Evolutionary conservation across 768 basidiomycete species (phyloP).

Genomic region (Russula abietina): DNA sequence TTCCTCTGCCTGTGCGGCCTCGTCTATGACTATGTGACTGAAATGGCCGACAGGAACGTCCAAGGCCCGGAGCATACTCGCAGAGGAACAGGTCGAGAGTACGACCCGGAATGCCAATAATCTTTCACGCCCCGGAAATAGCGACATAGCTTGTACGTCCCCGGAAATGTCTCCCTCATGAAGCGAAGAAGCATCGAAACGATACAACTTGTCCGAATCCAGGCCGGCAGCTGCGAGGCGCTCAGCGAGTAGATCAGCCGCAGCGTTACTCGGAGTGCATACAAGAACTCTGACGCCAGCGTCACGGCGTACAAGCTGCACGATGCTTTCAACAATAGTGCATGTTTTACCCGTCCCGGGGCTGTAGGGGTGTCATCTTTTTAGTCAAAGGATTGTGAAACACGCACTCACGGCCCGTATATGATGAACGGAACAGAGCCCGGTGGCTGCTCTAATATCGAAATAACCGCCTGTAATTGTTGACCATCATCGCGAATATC

Average conservation of each 20-base stretch:
- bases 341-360: conserved; percentile 40
- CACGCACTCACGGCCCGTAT: conserved; percentile 50
- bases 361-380: conserved; percentile 22
- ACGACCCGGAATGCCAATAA: conserved; percentile 46
- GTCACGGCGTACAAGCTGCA: conserved; percentile 30
- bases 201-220: conserved; percentile 37
- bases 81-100: conserved; percentile 53
- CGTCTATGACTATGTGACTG: conserved; percentile 57
- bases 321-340: conserved; percentile 35
- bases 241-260: conserved; percentile 32
- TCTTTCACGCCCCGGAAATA: conserved; percentile 32
- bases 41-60: conserved; percentile 51
- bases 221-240: conserved; percentile 26
- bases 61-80: conserved; percentile 41
- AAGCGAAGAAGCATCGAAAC: conserved; percentile 47
- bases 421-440: conserved; percentile 54
- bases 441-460: conserved; percentile 40
- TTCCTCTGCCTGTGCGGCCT: conserved; percentile 59
- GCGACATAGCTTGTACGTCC: conserved; percentile 34
- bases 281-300: conserved; percentile 30
- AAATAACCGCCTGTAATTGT: conserved; percentile 43
- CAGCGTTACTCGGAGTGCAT: conserved; percentile 35
- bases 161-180: conserved; percentile 33
- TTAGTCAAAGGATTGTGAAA: too few relatives aligned
- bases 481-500: conserved; percentile 42